Evolutionary conservation across 23 red algal genomes (phyloP).

Genomic region (Gracilaria gracilis): DNA sequence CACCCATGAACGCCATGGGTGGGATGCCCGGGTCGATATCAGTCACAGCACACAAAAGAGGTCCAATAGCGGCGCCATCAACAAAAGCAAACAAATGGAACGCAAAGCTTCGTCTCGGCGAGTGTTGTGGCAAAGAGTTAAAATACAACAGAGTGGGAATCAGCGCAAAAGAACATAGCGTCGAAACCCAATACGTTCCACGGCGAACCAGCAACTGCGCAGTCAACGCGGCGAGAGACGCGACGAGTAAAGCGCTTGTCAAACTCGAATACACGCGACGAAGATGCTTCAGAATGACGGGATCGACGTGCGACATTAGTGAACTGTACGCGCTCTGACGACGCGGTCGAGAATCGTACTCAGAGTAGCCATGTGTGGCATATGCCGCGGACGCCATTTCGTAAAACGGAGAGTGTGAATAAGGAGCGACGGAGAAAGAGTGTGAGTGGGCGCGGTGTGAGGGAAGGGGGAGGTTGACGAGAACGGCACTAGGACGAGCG

Average conservation of each 20-base stretch:
- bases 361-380: no score
- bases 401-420: not conserved
- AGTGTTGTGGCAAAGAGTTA: slow-evolving; percentile 8
- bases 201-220: not conserved
- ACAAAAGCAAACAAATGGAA: slow-evolving; percentile 56
- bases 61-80: slow-evolving; percentile 36
- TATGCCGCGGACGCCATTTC: not conserved
- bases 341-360: not conserved
- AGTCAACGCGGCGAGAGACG: slow-evolving; percentile 25
- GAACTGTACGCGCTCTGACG: not conserved
- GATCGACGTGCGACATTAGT: slow-evolving; percentile 35
- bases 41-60: slow-evolving; percentile 48
- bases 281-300: slow-evolving; percentile 59
- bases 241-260: slow-evolving; percentile 22
- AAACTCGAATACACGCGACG: slow-evolving; percentile 55
- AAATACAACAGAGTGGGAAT: slow-evolving; percentile 50
- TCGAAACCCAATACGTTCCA: not conserved
- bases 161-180: slow-evolving; percentile 4
- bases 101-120: slow-evolving; percentile 2
- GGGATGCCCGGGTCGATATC: slow-evolving; percentile 68
- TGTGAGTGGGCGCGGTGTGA: not conserved
- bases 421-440: not conserved
- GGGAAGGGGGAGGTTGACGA: not conserved
- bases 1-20: slow-evolving; percentile 54
- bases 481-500: no score